Evolutionary conservation across 1,284 basidiomycete genomes (phyloP).

Genomic region (Exobasidium cylindrosporum): DNA sequence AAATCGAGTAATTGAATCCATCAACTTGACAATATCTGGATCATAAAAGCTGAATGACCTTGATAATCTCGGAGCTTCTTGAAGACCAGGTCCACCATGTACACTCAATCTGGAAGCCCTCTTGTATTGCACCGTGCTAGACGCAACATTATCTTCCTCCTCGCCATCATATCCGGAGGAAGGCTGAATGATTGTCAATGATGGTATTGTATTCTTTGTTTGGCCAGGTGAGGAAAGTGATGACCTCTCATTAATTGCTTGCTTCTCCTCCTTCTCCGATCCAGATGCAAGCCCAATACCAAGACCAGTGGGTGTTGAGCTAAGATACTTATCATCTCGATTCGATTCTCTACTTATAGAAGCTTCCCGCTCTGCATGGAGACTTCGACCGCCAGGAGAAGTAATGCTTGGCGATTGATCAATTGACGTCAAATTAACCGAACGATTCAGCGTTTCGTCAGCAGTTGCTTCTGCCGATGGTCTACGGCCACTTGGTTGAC

Average conservation of each 20-base stretch:
- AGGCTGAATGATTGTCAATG: neutral
- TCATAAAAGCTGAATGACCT: slow-evolving; percentile 63
- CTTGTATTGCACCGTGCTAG: neutral
- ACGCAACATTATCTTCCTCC: neutral
- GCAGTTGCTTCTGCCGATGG: neutral
- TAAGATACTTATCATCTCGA: neutral
- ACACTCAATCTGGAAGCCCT: neutral
- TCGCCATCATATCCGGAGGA: neutral
- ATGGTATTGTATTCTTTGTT: neutral
- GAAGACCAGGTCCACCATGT: neutral
- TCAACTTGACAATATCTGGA: slow-evolving; percentile 66
- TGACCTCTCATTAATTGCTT: neutral
- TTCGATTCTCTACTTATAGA: neutral
- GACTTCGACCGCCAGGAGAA: neutral
- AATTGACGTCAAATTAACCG: neutral
- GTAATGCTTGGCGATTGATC: neutral
- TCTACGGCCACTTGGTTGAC: neutral
- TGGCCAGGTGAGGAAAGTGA: neutral
- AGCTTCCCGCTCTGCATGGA: neutral
- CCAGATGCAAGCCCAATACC: neutral
- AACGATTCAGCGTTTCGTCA: neutral
- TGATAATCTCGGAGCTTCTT: neutral
- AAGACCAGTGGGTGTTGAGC: neutral
- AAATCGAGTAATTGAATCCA: slow-evolving; percentile 54
- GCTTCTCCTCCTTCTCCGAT: neutral